A percentile compares a stretch with the other conserved stretches of the same genome.
These are phyloP conservation scores for Yueomyces sinensis DNA, from an alignment of 805 yeast species.

Conservation along the genomic window DNA sequence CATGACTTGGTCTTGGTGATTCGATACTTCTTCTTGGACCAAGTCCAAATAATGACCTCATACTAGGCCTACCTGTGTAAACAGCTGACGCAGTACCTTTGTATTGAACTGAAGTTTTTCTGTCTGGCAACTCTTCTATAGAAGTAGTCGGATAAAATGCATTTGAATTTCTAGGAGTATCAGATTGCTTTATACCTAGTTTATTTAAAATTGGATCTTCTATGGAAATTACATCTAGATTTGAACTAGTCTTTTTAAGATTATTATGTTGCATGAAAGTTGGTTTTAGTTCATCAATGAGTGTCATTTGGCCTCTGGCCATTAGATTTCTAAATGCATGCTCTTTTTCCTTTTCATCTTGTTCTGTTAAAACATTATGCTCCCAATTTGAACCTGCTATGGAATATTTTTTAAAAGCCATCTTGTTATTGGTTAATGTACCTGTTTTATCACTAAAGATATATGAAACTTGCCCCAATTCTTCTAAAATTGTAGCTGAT, in stretches of 20 bases:
- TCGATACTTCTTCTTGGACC: constrained; percentile 11
- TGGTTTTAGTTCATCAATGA: not conserved
- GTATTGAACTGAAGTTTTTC: constrained; percentile 27
- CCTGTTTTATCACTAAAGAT: constrained; percentile 96
- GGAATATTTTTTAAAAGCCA: constrained; percentile 83
- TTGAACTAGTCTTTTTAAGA: not conserved
- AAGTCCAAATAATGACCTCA: constrained; percentile 29
- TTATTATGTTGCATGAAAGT: not conserved
- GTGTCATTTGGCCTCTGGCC: not conserved
- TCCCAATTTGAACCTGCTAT: constrained; percentile 84
- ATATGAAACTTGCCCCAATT: constrained; percentile 91
- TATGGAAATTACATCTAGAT: constrained; percentile 15
- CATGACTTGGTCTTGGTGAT: not conserved
- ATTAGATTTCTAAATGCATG: not conserved
- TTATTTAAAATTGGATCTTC: constrained; percentile 9
- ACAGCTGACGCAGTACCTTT: constrained; percentile 29
- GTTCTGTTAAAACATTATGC: constrained; percentile 47
- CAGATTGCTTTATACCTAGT: constrained; percentile 1
- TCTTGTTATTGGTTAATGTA: constrained; percentile 85
- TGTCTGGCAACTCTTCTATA: not conserved
- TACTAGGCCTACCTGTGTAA: constrained; percentile 43
- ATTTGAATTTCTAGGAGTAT: not conserved
- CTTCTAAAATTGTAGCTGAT: constrained; percentile 91
- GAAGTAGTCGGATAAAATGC: not conserved
- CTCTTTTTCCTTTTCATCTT: not conserved